Evolutionary conservation across 2,329 filamentous ascomycete species (phyloP).

Genomic region (Cadophora sp.): DNA sequence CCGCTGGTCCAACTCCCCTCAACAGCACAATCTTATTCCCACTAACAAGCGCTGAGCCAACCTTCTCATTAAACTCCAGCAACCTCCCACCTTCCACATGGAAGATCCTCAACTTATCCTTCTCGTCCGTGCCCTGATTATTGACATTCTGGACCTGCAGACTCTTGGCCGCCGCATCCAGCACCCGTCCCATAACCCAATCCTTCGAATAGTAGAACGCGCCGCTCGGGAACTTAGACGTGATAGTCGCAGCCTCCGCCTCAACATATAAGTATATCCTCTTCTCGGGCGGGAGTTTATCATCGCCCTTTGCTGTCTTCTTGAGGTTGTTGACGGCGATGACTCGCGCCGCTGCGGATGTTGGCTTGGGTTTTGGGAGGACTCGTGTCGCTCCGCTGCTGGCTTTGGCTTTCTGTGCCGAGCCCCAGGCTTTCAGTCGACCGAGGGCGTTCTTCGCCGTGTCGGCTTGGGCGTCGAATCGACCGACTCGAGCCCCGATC

Average conservation of each 20-base stretch:
- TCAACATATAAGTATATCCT: conserved; percentile 91
- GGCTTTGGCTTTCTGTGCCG: conserved; percentile 68
- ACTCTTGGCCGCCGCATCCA: conserved; percentile 79
- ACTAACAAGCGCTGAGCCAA: conserved; percentile 74
- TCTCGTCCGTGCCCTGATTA: conserved; percentile 77
- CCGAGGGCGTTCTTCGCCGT: conserved; percentile 78
- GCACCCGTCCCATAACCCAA: conserved; percentile 86
- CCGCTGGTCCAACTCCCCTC: conserved; percentile 80
- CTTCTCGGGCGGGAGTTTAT: conserved; percentile 80
- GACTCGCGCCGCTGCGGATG: conserved; percentile 67
- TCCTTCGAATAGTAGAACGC: conserved; percentile 82
- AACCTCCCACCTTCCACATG: conserved; percentile 90
- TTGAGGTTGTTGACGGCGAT: conserved; percentile 81
- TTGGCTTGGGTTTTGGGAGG: conserved; percentile 68
- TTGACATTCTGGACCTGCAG: conserved; percentile 86
- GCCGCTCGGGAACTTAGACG: conserved; percentile 81
- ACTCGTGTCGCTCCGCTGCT: conserved; percentile 48
- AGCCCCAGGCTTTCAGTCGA: conserved; percentile 80
- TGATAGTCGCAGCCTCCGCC: conserved; percentile 85
- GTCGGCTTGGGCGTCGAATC: conserved; percentile 58
- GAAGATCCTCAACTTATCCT: conserved; percentile 84
- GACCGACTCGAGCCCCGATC: conserved; percentile 57
- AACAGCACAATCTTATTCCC: conserved; percentile 92
- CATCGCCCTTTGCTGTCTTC: conserved; percentile 87
- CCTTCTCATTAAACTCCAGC: conserved; percentile 86